These are phyloP conservation scores for Wilhelminamyces savonicus DNA, from an alignment of 805 yeast genomes.

Conservation along the genomic window DNA sequence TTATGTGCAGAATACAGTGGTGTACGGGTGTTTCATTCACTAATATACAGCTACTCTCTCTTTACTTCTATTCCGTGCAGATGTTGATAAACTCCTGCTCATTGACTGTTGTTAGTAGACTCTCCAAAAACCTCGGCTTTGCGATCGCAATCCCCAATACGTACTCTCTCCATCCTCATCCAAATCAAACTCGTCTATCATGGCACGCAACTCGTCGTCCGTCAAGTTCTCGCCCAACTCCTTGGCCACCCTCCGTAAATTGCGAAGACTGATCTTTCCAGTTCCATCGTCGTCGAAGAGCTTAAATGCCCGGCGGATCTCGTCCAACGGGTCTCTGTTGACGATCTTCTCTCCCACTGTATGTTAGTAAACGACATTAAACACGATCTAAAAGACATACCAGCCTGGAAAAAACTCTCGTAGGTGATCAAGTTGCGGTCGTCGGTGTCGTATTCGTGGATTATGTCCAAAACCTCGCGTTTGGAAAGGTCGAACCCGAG, in stretches of 20 bases:
- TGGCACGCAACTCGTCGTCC: conserved; percentile 89
- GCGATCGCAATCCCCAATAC: conserved; percentile 15
- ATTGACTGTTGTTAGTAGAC: conserved; percentile 45
- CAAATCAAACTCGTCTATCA: conserved; percentile 95
- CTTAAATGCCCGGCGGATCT: conserved; percentile 81
- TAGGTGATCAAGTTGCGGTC: conserved; percentile 66
- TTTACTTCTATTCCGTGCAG: conserved; percentile 70
- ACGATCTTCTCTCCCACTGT: conserved; percentile 74
- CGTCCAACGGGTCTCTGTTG: conserved; percentile 89
- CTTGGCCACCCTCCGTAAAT: conserved; percentile 82
- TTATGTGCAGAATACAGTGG: too few relatives aligned
- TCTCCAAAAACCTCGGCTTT: neutral
- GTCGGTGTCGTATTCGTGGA: conserved; percentile 76
- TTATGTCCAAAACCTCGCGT: conserved; percentile 66
- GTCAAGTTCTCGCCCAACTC: conserved; percentile 88
- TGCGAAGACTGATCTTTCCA: conserved; percentile 75
- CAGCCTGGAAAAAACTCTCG: conserved; percentile 74
- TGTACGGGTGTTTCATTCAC: too few relatives aligned
- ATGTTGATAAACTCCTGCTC: conserved; percentile 88
- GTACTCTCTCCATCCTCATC: conserved; percentile 90
- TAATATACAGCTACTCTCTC: too few relatives aligned
- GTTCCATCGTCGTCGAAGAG: conserved; percentile 84
- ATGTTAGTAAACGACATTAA: conserved; percentile 14
- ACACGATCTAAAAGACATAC: too few relatives aligned
- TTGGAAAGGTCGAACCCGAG: conserved; percentile 82